Evolutionary conservation across 768 basidiomycete genomes (phyloP), one percentile per base, ranked within the genome.

Genomic region (Amanita pallidorosea): DNA sequence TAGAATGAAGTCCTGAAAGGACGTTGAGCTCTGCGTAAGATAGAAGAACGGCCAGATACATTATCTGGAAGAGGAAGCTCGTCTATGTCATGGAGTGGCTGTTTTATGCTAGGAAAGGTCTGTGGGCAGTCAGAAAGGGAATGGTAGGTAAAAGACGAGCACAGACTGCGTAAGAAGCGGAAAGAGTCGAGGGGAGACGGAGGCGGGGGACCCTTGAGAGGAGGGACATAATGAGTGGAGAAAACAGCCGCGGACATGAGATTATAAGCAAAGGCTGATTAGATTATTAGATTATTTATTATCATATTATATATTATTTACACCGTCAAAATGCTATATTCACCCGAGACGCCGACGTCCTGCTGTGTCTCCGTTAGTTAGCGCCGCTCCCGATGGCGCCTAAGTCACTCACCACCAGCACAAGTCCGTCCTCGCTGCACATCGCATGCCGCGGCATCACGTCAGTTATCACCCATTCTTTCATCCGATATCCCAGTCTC

Each of bases 1-100:
- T 51, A 98, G 70, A 61, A 99, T 93, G 61, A 99, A 94, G 64
- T 98, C 96, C 92, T 98, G 63, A 45, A 52, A 49, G 50, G 58
- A 53, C 55, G 34, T 46, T 43, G 49, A 51, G 45, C 52, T 15
- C 55, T 34, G 45, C 53, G 45, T 27, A 27, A 41, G 41, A 29
- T 6, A 53, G 35, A 34, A 31, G 23, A 31, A 29, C 18, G 61
- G 72, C 13, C 33, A 1, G 33, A 55, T 57, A 79, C 81, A 62
- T 80, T 77, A 47, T 79, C 77, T 25, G 79, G 66, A 5, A 70
- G 61, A 2, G 69, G 67, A 8, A 58, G 38, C 15, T 74, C 73
- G 23, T 76, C 72, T 15, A 60, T 55, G 37, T 70, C 66, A 27
- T 61, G 62, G 42, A 63, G 53, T 1, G 65, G 55, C n/a, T 67